phyloP scores from a whole-genome alignment of 2,329 filamentous ascomycete species.

The Penicillium hesseltinei region DNA sequence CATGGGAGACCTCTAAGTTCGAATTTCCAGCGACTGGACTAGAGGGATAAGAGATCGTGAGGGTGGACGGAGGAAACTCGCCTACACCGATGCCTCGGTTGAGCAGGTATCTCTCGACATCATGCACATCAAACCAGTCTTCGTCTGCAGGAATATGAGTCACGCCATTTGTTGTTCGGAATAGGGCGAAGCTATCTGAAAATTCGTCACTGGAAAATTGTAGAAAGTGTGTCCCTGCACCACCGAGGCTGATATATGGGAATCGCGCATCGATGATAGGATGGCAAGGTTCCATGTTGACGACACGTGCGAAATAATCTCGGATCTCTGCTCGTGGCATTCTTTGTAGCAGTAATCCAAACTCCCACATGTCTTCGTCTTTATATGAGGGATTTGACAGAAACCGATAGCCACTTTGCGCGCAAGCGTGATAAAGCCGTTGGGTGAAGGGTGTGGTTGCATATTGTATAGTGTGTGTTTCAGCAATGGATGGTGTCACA shows the following conservation, averaged over 20 bases:
- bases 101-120: slow-evolving; percentile 19
- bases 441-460: slow-evolving; percentile 16
- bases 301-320: slow-evolving; percentile 19
- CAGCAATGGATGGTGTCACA: not conserved
- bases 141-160: slow-evolving; percentile 8
- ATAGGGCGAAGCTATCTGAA: not conserved
- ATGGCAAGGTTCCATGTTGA: slow-evolving; percentile 12
- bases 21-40: not conserved
- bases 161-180: slow-evolving; percentile 14
- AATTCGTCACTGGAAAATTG: not conserved
- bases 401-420: slow-evolving; percentile 12
- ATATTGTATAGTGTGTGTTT: slow-evolving; percentile 8
- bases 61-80: not conserved
- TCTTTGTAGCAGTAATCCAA: slow-evolving; percentile 10
- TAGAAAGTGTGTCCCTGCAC: slow-evolving; percentile 13
- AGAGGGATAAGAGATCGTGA: not conserved
- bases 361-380: slow-evolving; percentile 14
- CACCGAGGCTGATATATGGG: slow-evolving; percentile 17
- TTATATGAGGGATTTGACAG: slow-evolving; percentile 1
- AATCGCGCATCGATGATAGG: slow-evolving; percentile 14
- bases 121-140: slow-evolving; percentile 23
- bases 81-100: slow-evolving; percentile 5
- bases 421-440: slow-evolving; percentile 12
- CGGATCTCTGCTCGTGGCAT: slow-evolving; percentile 11
- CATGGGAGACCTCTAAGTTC: not conserved